These are phyloP conservation scores for Medicago truncatula DNA, from an alignment of 306 rosid genomes.

Conservation along the genomic window DNA sequence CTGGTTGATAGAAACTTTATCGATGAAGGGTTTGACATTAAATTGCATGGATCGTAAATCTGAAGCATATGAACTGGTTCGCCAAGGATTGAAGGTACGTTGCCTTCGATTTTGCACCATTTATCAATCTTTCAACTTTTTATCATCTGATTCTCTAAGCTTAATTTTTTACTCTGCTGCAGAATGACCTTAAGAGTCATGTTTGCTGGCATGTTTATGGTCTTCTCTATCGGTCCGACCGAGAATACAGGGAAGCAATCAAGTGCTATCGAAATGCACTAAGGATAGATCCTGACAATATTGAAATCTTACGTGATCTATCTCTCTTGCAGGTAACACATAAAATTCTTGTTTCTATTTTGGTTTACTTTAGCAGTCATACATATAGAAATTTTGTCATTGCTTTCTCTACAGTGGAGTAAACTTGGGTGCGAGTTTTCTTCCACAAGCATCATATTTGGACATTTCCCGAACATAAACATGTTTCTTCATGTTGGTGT, in stretches of 20 bases:
- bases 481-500: slow-evolving; percentile 16
- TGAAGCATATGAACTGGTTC: slow-evolving; percentile 94
- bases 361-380: slow-evolving; percentile 34
- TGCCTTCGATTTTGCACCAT: slow-evolving; percentile 23
- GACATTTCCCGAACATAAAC: slow-evolving; percentile 16
- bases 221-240: slow-evolving; percentile 93
- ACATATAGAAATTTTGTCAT: not conserved
- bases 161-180: slow-evolving; percentile 53
- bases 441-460: slow-evolving; percentile 3
- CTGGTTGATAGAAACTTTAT: slow-evolving; percentile 82
- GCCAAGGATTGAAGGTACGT: slow-evolving; percentile 79
- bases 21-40: slow-evolving; percentile 96
- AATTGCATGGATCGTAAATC: slow-evolving; percentile 98
- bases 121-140: not conserved
- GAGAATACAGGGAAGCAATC: slow-evolving; percentile 98
- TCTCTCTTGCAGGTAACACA: slow-evolving; percentile 80
- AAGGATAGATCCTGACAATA: slow-evolving; percentile 93
- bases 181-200: slow-evolving; percentile 99
- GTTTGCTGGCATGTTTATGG: slow-evolving; percentile 99
- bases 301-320: slow-evolving; percentile 89
- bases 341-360: slow-evolving; percentile 34
- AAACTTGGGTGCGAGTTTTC: slow-evolving; percentile 7
- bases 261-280: slow-evolving; percentile 96
- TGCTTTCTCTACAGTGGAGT: slow-evolving; percentile 7
- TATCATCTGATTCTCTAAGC: slow-evolving; percentile 16